phyloP scores from a whole-genome alignment of 441 rosid genomes.

The Mallotus japonicus region DNA sequence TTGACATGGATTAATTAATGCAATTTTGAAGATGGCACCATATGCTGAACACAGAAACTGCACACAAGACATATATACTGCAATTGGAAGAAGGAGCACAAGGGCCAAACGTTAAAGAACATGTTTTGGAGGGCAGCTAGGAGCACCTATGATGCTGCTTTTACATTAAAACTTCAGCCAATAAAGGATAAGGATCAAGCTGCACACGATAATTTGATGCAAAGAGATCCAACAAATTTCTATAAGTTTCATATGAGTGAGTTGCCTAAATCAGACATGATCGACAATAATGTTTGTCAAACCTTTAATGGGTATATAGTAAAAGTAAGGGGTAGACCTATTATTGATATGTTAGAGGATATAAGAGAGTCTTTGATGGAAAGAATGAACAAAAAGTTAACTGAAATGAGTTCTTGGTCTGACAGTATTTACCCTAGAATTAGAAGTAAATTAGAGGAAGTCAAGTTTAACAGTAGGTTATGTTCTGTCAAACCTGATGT shows the following conservation, averaged over 20 bases:
- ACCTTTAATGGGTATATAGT: neutral
- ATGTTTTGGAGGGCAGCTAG: neutral
- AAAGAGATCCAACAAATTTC: neutral
- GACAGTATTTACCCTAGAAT: neutral
- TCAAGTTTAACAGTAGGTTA: no score
- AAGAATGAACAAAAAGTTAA: neutral
- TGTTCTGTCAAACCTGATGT: no score
- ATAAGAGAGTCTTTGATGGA: neutral
- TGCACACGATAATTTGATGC: neutral
- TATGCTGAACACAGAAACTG: neutral
- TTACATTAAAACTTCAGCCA: neutral
- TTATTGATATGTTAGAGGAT: neutral
- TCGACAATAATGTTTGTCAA: neutral
- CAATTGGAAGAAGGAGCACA: no score
- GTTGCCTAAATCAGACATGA: neutral
- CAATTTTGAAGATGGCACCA: neutral
- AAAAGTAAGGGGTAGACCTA: neutral
- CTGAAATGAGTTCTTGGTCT: neutral
- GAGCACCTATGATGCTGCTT: neutral
- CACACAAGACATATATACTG: neutral
- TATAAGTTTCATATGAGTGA: neutral
- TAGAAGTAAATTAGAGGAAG: neutral
- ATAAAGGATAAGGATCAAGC: neutral
- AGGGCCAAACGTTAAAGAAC: neutral
- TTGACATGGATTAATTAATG: neutral